Percentiles rank a stretch among this genome's conserved stretches.
These are phyloP conservation scores for Trichoderma afroharzianum DNA, from an alignment of 2,329 filamentous ascomycete species.

Conservation along the genomic window DNA sequence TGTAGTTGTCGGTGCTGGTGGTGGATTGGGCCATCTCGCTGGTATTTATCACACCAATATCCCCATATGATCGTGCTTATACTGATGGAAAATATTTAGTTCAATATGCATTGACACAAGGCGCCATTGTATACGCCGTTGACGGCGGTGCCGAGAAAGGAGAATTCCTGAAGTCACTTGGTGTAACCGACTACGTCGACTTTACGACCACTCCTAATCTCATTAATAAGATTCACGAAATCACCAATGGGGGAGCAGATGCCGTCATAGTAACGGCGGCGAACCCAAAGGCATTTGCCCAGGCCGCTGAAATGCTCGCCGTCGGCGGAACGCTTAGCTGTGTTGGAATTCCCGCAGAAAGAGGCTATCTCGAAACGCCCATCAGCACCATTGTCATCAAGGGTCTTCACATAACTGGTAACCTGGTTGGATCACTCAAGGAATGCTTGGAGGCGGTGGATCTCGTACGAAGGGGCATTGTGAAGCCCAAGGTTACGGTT, in stretches of 20 bases:
- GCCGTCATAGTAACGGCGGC: slow-evolving; percentile 20
- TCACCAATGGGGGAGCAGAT: slow-evolving; percentile 19
- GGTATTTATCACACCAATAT: background rate
- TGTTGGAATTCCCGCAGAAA: slow-evolving; percentile 20
- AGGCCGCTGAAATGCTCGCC: slow-evolving; percentile 20
- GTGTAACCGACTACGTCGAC: slow-evolving; percentile 17
- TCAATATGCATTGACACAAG: slow-evolving; percentile 20
- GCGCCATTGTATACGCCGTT: slow-evolving; percentile 18
- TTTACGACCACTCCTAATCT: slow-evolving; percentile 16
- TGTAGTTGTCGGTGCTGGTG: slow-evolving; percentile 19
- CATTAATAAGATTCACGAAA: background rate
- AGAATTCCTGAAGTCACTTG: slow-evolving; percentile 18
- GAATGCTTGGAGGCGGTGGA: slow-evolving; percentile 21
- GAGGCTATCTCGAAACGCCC: slow-evolving; percentile 18
- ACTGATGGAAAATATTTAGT: background rate
- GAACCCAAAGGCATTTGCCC: slow-evolving; percentile 18
- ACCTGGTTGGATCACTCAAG: slow-evolving; percentile 22
- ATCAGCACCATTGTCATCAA: slow-evolving; percentile 21
- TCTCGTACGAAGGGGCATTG: slow-evolving; percentile 19
- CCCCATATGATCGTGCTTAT: background rate
- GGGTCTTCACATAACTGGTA: slow-evolving; percentile 20
- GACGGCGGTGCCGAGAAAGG: slow-evolving; percentile 17
- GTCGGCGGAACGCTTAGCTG: slow-evolving; percentile 20
- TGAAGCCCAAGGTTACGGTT: slow-evolving; percentile 18
- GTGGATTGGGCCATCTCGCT: slow-evolving; percentile 20